A percentile compares a stretch with the other conserved stretches of the same genome.
These are phyloP conservation scores for Trypethelium eluteriae DNA, from an alignment of 495 filamentous ascomycete species.

Conservation along the genomic window DNA sequence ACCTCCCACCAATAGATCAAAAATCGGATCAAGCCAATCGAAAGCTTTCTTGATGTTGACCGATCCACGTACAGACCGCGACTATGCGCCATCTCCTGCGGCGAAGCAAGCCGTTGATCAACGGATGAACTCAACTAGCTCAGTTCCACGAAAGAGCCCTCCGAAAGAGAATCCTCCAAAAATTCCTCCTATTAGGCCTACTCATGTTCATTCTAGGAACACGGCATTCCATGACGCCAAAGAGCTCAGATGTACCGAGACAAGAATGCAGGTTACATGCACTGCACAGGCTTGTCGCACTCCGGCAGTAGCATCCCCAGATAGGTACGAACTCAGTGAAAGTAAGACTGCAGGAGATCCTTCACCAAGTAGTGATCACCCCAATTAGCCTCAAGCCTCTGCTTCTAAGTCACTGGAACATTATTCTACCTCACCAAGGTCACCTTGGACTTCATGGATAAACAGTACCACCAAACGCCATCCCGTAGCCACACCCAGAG, in stretches of 20 bases:
- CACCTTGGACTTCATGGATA: constrained; percentile 9
- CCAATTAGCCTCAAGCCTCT: neutral
- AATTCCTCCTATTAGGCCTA: neutral
- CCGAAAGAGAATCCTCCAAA: neutral
- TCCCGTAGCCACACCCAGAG: constrained; percentile 55
- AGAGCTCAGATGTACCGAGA: neutral
- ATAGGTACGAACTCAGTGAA: neutral
- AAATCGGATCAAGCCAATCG: neutral
- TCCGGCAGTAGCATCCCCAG: neutral
- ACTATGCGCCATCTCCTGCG: neutral
- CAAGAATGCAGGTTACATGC: neutral
- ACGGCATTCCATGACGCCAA: neutral
- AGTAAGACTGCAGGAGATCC: neutral
- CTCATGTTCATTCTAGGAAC: neutral
- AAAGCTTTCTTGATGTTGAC: neutral
- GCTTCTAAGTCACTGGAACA: neutral
- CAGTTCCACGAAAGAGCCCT: neutral
- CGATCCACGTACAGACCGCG: neutral
- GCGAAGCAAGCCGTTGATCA: neutral
- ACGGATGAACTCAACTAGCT: neutral
- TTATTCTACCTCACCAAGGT: neutral
- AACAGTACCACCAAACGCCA: constrained; percentile 29
- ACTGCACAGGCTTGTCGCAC: neutral
- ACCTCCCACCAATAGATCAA: neutral
- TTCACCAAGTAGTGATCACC: neutral